Base-by-base conservation (phyloP, 257 asterid species). In the Leptodermis oblonga region DNA sequence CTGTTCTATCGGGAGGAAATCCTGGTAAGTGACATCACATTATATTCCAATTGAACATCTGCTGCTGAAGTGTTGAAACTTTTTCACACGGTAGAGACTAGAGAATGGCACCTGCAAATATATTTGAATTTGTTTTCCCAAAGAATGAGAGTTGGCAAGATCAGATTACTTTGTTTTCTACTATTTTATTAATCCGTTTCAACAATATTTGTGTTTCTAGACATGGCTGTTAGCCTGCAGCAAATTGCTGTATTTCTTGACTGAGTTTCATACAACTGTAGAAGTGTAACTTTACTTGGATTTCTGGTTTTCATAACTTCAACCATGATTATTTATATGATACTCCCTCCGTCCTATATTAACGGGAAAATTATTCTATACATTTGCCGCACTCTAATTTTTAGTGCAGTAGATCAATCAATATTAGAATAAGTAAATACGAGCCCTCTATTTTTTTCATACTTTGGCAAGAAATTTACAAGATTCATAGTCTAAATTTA, bases 1-100 rank as follows among this genome's bases (percentile, higher is more conserved):
- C 95, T 34, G 67, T 92, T 61, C 91, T 92, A 48, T 84, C 93
- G 37, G 97, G 97, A 65, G 97, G 97, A 71, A 89, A 86, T 74
- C 97, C 97, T 68, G 96, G 97, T 92, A 70, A 86, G 95, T 67
- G 60, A 36, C 36, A 55, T 56, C n/a, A 17, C 43, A 42, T 64
- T 17, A 10, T 54, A 48, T 58, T 34, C 37, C 31, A 36, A 43
- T 45, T 33, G 45, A 37, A 31, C 48, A 37, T 31, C 22, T 11
- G 42, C 30, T 48, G n/a, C 42, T 7, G 46, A 66, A 25, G 31
- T 28, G 63, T 48, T 67, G 62, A 66, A n/a, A n/a, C 28, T 37
- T 1, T 43, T 18, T 49, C 37, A 51, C 52, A 37, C 22, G 23
- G 48, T 49, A 1, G 0, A 45, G 25, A 9, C 26, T 46, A 43